Base-by-base conservation (phyloP, 2,329 filamentous ascomycete genomes). In the Cladophialophora carrionii region DNA sequence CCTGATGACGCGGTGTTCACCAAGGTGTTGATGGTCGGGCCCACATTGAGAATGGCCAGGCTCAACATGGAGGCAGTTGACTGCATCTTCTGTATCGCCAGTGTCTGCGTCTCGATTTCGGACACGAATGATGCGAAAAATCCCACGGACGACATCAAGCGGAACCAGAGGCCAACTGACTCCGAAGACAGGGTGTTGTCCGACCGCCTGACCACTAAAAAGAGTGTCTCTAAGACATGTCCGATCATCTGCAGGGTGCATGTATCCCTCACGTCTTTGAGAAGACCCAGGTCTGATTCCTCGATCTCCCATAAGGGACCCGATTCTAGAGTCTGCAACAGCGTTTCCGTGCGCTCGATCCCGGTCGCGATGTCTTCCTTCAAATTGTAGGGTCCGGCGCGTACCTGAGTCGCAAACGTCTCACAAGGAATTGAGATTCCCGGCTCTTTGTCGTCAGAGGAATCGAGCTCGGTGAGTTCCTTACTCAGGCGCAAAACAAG, bases 101-200 rank as follows among this genome's bases (percentile, higher is more conserved):
- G 26, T 41, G 48, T 54, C 34, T 70, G 68, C 20, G n/a, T 31
- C 5, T 41, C 51, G 26, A 66, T 57, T 22, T 67, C 62, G 4
- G 68, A 70, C 9, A 17, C 57, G 62, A 70, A 70, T 10, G 67
- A 22, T 31, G 34, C 41, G 37, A 70, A 70, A 54, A 62, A 64
- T n/a, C 53, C 67, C 17, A 67, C 57, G 12, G 57, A 65, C 49
- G 84, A 81, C 82, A 93, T 88, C 57, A 93, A 78, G n/a, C 83
- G 79, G 71, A 93, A 92, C 92, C 92, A 96, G 68, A 85, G 82
- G 46, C 85, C 79, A 20, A 92, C 81, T 6, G 87, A 76, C 14
- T 83, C 79, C 20, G 85, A 82, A 17, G 86, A 80, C 6, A 54
- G 41, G 9, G 51, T 54, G 4, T 41, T 48, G 3, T 64, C 57